These are phyloP conservation scores for Tylopilus sp. DNA, from an alignment of 768 basidiomycete genomes.

Conservation along the genomic window DNA sequence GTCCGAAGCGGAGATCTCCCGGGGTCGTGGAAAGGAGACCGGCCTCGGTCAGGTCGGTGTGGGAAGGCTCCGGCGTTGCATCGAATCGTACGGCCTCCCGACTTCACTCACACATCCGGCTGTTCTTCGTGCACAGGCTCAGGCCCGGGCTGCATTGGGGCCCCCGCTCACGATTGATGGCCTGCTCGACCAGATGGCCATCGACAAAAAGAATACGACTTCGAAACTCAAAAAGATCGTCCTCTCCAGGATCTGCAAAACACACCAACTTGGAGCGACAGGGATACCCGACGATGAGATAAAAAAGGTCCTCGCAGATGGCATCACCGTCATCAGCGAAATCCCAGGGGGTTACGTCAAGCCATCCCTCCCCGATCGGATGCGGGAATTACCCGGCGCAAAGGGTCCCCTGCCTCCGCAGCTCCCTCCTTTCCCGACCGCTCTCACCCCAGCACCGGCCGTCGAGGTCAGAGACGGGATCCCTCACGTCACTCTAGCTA, in stretches of 20 bases:
- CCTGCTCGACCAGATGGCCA: conserved; percentile 88
- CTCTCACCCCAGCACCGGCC: background rate
- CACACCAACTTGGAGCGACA: conserved; percentile 88
- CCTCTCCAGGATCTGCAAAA: conserved; percentile 85
- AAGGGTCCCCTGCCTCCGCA: conserved; percentile 21
- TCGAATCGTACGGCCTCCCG: too few species aligned
- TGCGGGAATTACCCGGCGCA: conserved; percentile 20
- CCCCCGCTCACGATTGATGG: conserved; percentile 57
- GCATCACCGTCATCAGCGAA: conserved; percentile 70
- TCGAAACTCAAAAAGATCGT: conserved; percentile 86
- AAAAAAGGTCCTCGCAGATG: conserved; percentile 75
- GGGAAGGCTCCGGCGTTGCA: conserved; percentile 80
- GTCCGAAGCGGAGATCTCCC: conserved; percentile 91
- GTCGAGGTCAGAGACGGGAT: background rate
- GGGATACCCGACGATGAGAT: conserved; percentile 81
- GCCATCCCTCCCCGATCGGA: conserved; percentile 46
- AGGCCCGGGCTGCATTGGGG: conserved; percentile 18
- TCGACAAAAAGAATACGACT: conserved; percentile 98
- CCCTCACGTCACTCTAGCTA: conserved; percentile 64
- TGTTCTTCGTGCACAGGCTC: too few species aligned
- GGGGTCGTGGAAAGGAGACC: conserved; percentile 61
- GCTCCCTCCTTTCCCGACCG: conserved; percentile 10
- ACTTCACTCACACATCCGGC: too few species aligned
- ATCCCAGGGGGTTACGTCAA: conserved; percentile 40
- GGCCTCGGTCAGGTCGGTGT: conserved; percentile 89